Percentiles rank a stretch among this genome's conserved stretches.
These are phyloP conservation scores for Hypericum androsaemum DNA, from an alignment of 345 rosid species.

Conservation along the genomic window DNA sequence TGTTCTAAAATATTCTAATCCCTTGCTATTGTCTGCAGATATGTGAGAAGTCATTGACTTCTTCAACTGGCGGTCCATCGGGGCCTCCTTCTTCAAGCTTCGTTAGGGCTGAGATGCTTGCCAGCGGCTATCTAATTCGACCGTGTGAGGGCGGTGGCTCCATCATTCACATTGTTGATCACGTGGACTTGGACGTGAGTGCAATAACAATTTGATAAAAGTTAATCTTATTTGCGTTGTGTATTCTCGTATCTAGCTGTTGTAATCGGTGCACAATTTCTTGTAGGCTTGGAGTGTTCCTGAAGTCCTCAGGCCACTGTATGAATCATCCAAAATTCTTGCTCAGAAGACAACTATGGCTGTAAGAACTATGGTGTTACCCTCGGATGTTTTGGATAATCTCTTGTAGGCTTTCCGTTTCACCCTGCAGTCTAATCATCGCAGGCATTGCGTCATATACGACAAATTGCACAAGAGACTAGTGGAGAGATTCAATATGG, in stretches of 20 bases:
- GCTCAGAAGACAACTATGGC: slow-evolving; percentile 93
- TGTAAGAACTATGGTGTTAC: slow-evolving; percentile 55
- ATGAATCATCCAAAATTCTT: slow-evolving; percentile 85
- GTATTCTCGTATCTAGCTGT: not conserved
- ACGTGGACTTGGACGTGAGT: slow-evolving; percentile 88
- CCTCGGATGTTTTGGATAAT: not conserved
- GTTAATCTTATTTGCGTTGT: not conserved
- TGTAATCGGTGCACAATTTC: slow-evolving; percentile 2
- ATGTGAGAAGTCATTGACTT: slow-evolving; percentile 82
- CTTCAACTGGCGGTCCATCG: slow-evolving; percentile 67
- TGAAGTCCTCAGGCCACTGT: slow-evolving; percentile 88
- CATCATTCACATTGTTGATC: slow-evolving; percentile 92
- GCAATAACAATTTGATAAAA: not conserved
- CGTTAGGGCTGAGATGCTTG: slow-evolving; percentile 80
- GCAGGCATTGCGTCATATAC: slow-evolving; percentile 76
- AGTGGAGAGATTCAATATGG: slow-evolving; percentile 89
- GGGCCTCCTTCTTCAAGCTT: slow-evolving; percentile 75
- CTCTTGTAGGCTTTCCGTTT: not conserved
- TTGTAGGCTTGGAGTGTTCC: slow-evolving; percentile 83
- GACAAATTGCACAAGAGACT: slow-evolving; percentile 88
- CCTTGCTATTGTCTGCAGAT: slow-evolving; percentile 37
- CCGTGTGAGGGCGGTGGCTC: slow-evolving; percentile 96
- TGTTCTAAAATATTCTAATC: not conserved
- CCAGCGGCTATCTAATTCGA: slow-evolving; percentile 87
- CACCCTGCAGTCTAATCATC: slow-evolving; percentile 2